Evolutionary conservation across 352 stramenopile species (phyloP).

Genomic region (Phytophthora podocarpi): DNA sequence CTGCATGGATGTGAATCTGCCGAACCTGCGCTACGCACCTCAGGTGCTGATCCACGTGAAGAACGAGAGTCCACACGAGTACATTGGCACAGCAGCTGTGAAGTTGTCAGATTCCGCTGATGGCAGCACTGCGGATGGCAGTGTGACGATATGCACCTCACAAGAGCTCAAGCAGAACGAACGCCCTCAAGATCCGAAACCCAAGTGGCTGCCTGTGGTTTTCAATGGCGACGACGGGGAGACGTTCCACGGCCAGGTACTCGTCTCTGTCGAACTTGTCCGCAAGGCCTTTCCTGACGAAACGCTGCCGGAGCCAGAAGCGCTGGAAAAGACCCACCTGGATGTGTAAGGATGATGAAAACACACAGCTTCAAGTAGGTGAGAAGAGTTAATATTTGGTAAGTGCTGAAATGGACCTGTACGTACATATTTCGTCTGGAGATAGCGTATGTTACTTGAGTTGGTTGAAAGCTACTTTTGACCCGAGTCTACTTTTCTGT

Average conservation of each 20-base stretch:
- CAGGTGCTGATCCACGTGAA: slow-evolving; percentile 69
- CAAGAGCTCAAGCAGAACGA: slow-evolving; percentile 64
- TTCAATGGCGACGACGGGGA: slow-evolving; percentile 51
- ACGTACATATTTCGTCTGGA: too few species aligned
- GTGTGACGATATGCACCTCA: slow-evolving; percentile 47
- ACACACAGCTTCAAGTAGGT: slow-evolving; percentile 4
- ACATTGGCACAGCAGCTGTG: slow-evolving; percentile 47
- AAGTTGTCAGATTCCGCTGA: slow-evolving; percentile 18
- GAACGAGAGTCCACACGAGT: slow-evolving; percentile 48
- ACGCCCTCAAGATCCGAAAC: slow-evolving; percentile 37
- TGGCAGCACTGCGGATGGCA: slow-evolving; percentile 12
- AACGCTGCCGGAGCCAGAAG: slow-evolving; percentile 51
- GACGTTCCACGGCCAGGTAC: slow-evolving; percentile 55
- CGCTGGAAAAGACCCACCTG: slow-evolving; percentile 22
- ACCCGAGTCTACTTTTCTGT: too few species aligned
- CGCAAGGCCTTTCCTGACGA: slow-evolving; percentile 64
- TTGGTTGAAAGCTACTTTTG: too few species aligned
- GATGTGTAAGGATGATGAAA: slow-evolving; percentile 8
- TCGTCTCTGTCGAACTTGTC: slow-evolving; percentile 65
- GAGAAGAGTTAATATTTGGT: slow-evolving; percentile 1
- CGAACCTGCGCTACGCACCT: slow-evolving; percentile 51
- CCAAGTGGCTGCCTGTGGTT: slow-evolving; percentile 60
- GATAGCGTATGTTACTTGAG: too few species aligned
- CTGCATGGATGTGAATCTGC: slow-evolving; percentile 76
- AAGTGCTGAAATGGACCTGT: too few species aligned